Conservation (phyloP, 768 basidiomycete genomes). For the Suillus americanus region DNA sequence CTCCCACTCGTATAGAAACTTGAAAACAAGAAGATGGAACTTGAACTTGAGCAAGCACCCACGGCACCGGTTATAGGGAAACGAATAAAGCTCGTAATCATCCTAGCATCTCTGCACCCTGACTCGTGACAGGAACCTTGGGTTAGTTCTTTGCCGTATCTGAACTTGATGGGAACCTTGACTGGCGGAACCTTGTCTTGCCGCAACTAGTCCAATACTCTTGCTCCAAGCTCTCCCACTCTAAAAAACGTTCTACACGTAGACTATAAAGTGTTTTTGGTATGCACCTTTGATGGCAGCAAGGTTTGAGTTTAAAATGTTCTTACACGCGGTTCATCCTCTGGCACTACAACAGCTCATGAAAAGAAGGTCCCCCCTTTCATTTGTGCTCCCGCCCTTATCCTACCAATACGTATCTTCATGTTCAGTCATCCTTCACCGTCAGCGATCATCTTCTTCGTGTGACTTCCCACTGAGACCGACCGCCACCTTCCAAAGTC, state of each 20-base stretch:
- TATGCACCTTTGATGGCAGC: not conserved
- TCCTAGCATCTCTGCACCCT: not conserved
- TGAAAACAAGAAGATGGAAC: too few species aligned
- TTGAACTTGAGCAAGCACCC: too few species aligned
- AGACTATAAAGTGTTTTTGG: not conserved
- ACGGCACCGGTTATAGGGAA: slow-evolving; percentile 26
- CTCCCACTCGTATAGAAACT: too few species aligned
- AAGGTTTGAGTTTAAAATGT: slow-evolving; percentile 4
- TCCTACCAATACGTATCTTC: not conserved
- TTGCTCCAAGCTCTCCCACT: not conserved
- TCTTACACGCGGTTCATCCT: not conserved
- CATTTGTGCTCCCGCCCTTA: not conserved
- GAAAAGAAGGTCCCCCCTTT: not conserved
- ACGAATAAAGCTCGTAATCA: not conserved
- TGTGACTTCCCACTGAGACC: slow-evolving; percentile 1
- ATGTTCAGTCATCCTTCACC: not conserved
- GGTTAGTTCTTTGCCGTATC: slow-evolving; percentile 4
- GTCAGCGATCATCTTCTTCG: slow-evolving; percentile 2
- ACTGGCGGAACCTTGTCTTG: slow-evolving; percentile 1
- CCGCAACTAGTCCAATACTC: too few species aligned
- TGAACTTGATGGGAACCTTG: not conserved
- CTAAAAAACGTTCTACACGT: not conserved
- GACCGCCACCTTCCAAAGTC: slow-evolving; percentile 1
- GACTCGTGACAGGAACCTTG: slow-evolving; percentile 5
- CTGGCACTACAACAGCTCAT: not conserved